phyloP scores from a whole-genome alignment of 164 flowering plant species.

The Nymphaea thermarum region DNA sequence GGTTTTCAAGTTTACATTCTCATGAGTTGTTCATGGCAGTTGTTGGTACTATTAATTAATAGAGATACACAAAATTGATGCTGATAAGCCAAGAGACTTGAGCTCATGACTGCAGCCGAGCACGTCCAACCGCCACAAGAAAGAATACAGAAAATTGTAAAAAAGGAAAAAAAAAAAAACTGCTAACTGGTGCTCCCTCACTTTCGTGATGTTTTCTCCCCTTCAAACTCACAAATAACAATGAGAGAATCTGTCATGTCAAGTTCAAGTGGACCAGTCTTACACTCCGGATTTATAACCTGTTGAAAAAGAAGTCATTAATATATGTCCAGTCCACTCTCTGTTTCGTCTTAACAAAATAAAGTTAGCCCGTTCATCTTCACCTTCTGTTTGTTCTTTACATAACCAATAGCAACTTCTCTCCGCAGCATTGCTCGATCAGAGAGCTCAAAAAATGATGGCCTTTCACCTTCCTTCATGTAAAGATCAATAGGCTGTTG shows the following conservation, averaged over 20 bases:
- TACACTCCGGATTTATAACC: constrained; percentile 82
- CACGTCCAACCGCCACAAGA: too few species aligned
- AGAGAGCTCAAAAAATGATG: constrained; percentile 72
- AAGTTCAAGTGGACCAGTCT: constrained; percentile 63
- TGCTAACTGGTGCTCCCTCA: neutral
- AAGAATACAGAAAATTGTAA: too few species aligned
- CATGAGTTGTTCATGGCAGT: too few species aligned
- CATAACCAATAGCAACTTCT: constrained; percentile 93
- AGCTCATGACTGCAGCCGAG: too few species aligned
- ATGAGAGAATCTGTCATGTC: constrained; percentile 59
- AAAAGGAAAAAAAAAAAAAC: too few species aligned
- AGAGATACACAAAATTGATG: too few species aligned
- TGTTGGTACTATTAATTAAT: too few species aligned
- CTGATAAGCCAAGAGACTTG: too few species aligned
- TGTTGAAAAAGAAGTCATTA: constrained; percentile 16
- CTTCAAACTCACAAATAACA: constrained; percentile 89
- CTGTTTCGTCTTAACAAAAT: too few species aligned
- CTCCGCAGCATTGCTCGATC: constrained; percentile 70
- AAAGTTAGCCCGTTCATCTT: too few species aligned
- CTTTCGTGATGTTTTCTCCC: constrained; percentile 24
- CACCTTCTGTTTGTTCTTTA: constrained; percentile 79
- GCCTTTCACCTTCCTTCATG: constrained; percentile 77
- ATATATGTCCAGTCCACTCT: too few species aligned
- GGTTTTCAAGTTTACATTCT: too few species aligned
- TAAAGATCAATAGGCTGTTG: constrained; percentile 65